Base-by-base conservation (phyloP, 2,329 filamentous ascomycete species). In the Botrytis sinoallii region DNA sequence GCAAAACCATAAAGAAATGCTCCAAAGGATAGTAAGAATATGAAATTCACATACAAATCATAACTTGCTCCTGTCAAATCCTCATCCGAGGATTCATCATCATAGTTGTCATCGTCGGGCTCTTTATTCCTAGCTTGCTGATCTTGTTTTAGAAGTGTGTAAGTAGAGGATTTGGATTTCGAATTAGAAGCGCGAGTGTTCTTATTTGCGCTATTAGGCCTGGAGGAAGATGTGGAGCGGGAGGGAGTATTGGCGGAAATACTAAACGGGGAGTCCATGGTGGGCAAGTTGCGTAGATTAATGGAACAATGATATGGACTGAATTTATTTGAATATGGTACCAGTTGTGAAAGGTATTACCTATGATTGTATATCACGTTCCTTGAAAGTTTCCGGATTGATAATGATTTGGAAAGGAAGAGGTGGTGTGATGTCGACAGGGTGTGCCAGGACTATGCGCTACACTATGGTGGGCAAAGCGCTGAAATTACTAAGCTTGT, bases 101-200 rank as follows among this genome's bases (percentile, higher is more conserved):
- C 67, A 61, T 80, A 75, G 78, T 87, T 73, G 29, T 55, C 66
- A 59, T 80, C 76, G 78, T 88, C 88, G 0, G 87, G 86, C 75
- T 90, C 85, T 78, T 89, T 89, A 70, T 88, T 88, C 59, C 88
- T 84, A 7, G 88, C 87, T 80, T 90, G 88, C 9, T 84, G 84
- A 79, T 90, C 88, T 77, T 87, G 86, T 86, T 88, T 88, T 74
- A 83, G 81, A 32, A 83, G 76, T 0, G 86, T 87, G 80, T 88
- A 86, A 25, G 38, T 69, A 2, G 73, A 67, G 18, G 40, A 52
- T 20, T 55, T 71, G 59, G 48, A 40, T 38, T 60, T 52, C 9
- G 35, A n/a, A 18, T 14, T 35, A 48, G 60, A 42, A 46, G 48
- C 22, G 46, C 65, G 44, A 35, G 44, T 3, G 35, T 65, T 7